These are phyloP conservation scores for Pichia sorboxylosa DNA, from an alignment of 1,139 yeast species.

Conservation along the genomic window DNA sequence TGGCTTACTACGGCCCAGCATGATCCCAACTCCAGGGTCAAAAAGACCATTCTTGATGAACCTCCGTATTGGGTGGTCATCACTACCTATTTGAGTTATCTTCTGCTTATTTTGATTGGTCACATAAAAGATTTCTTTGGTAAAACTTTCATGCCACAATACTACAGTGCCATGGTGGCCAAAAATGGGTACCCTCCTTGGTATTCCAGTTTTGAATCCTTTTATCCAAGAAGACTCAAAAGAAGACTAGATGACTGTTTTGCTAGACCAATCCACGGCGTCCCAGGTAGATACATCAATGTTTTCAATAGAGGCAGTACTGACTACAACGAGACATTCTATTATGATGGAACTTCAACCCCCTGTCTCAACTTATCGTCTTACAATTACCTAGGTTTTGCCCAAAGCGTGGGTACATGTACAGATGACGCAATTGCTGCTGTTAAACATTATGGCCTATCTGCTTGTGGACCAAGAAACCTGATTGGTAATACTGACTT, in stretches of 20 bases:
- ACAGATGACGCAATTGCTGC: slow-evolving; percentile 64
- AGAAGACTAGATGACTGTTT: slow-evolving; percentile 88
- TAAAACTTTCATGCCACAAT: slow-evolving; percentile 53
- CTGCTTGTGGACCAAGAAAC: slow-evolving; percentile 69
- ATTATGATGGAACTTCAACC: slow-evolving; percentile 61
- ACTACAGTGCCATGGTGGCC: slow-evolving; percentile 57
- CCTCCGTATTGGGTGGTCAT: slow-evolving; percentile 76
- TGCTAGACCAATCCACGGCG: slow-evolving; percentile 91
- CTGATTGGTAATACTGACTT: slow-evolving; percentile 68
- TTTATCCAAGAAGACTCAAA: slow-evolving; percentile 85
- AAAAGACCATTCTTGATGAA: slow-evolving; percentile 60
- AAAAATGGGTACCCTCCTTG: slow-evolving; percentile 92
- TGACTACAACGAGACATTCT: slow-evolving; percentile 47
- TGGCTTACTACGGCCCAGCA: slow-evolving; percentile 43
- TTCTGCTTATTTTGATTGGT: slow-evolving; percentile 76
- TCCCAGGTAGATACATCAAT: slow-evolving; percentile 84
- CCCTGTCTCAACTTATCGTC: slow-evolving; percentile 82
- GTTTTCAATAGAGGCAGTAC: slow-evolving; percentile 66
- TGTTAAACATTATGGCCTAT: slow-evolving; percentile 59
- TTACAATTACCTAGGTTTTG: slow-evolving; percentile 92
- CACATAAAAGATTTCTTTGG: slow-evolving; percentile 86
- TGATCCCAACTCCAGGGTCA: slow-evolving; percentile 43
- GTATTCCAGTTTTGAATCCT: slow-evolving; percentile 87
- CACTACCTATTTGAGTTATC: slow-evolving; percentile 73
- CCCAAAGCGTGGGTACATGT: slow-evolving; percentile 87